These are phyloP conservation scores for Rhodosporidiobolus sp. DNA, from an alignment of 768 basidiomycete genomes.

Conservation along the genomic window DNA sequence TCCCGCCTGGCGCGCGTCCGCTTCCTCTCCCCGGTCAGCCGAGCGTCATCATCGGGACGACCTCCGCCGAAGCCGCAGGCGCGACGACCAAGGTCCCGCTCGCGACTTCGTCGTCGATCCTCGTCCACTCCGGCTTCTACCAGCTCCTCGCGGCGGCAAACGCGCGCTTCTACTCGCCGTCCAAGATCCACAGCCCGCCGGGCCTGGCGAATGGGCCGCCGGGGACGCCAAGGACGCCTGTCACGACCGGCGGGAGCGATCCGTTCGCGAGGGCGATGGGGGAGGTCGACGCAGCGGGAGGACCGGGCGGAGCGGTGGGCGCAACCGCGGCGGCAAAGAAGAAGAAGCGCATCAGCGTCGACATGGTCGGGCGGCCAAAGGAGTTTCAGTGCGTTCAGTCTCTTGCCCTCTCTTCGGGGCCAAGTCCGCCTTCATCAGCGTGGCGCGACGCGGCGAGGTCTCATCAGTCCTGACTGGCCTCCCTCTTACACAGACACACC, in stretches of 20 bases:
- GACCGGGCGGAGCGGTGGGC: slow-evolving; percentile 8
- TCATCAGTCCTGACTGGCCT: slow-evolving; percentile 9
- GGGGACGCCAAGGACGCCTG: not conserved
- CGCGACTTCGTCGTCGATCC: slow-evolving; percentile 4
- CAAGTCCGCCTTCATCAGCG: not conserved
- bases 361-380: slow-evolving; percentile 68
- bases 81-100: slow-evolving; percentile 17
- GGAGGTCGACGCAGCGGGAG: not conserved
- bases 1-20: not conserved
- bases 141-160: slow-evolving; percentile 30
- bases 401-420: not conserved
- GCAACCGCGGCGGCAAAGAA: slow-evolving; percentile 54
- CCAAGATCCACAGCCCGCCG: not conserved
- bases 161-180: slow-evolving; percentile 8
- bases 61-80: not conserved
- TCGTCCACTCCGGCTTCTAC: slow-evolving; percentile 31
- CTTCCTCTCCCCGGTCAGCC: slow-evolving; percentile 1
- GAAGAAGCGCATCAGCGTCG: slow-evolving; percentile 65
- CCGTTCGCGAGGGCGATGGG: not conserved
- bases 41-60: not conserved
- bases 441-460: not conserved
- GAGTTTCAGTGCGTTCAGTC: slow-evolving; percentile 7
- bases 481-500: slow-evolving; percentile 71
- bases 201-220: not conserved
- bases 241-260: not conserved